A percentile compares a stretch with the other conserved stretches of the same genome.
phyloP scores from a whole-genome alignment of 2,329 filamentous ascomycete species.

The Claviceps humidiphila region DNA sequence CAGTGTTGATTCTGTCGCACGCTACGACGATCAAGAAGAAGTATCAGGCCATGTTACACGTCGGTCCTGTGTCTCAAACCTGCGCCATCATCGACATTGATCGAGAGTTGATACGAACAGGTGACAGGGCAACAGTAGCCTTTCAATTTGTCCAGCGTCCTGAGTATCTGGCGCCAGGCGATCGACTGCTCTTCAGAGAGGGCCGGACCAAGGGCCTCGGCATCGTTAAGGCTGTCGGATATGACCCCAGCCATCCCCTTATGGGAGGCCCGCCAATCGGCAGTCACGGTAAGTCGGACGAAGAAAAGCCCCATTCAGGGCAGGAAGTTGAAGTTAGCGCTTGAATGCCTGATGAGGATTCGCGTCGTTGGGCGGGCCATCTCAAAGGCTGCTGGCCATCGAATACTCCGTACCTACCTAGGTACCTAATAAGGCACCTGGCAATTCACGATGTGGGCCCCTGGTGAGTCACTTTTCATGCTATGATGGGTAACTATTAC shows the following conservation, averaged over 20 bases:
- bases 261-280: conserved; percentile 7
- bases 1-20: conserved; percentile 85
- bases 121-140: conserved; percentile 84
- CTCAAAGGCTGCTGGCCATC: too few species aligned
- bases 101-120: conserved; percentile 85
- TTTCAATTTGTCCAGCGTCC: conserved; percentile 91
- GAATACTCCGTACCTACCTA: too few species aligned
- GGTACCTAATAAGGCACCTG: too few species aligned
- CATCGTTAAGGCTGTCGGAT: conserved; percentile 84
- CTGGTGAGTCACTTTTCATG: too few species aligned
- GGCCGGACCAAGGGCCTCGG: conserved; percentile 90
- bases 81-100: conserved; percentile 97
- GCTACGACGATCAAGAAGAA: conserved; percentile 94
- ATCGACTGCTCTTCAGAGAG: conserved; percentile 84
- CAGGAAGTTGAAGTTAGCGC: conserved; percentile 3
- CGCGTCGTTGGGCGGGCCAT: neutral
- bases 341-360: neutral
- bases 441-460: too few species aligned
- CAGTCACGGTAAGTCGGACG: neutral
- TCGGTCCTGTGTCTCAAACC: conserved; percentile 87
- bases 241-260: conserved; percentile 51
- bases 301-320: neutral
- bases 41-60: conserved; percentile 97
- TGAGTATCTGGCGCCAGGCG: conserved; percentile 80
- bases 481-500: too few species aligned